A percentile compares a stretch with the other conserved stretches of the same genome.
Evolutionary conservation across 495 filamentous ascomycete genomes (phyloP).

Genomic region (Aspergillus panamensis): DNA sequence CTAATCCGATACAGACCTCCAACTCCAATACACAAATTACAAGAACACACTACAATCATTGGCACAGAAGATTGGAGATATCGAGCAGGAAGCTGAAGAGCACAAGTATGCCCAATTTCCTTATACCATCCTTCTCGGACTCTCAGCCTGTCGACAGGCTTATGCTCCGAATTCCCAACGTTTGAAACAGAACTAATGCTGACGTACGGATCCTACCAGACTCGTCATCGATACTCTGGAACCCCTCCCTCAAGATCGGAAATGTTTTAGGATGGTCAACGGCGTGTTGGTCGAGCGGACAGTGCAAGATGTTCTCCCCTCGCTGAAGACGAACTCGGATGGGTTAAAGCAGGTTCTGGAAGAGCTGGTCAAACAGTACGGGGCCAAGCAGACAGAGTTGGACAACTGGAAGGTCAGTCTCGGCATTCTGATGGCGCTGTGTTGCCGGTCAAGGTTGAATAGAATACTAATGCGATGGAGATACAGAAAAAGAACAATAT

Average conservation of each 20-base stretch:
- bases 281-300: slow-evolving; percentile 93
- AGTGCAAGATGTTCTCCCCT: slow-evolving; percentile 84
- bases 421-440: slow-evolving; percentile 1
- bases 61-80: slow-evolving; percentile 92
- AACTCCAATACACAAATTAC: slow-evolving; percentile 89
- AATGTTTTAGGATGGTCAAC: slow-evolving; percentile 99
- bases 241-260: slow-evolving; percentile 78
- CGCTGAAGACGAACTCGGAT: slow-evolving; percentile 90
- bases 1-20: slow-evolving; percentile 64
- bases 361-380: slow-evolving; percentile 95
- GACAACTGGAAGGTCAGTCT: slow-evolving; percentile 93
- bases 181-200: slow-evolving; percentile 13
- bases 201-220: slow-evolving; percentile 43
- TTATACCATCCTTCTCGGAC: neutral
- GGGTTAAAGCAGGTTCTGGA: slow-evolving; percentile 95
- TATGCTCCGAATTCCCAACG: neutral
- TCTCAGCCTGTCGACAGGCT: neutral
- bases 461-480: slow-evolving; percentile 21
- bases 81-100: slow-evolving; percentile 95
- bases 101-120: slow-evolving; percentile 70
- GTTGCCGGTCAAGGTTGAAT: slow-evolving; percentile 9
- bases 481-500: slow-evolving; percentile 96
- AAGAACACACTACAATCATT: slow-evolving; percentile 93
- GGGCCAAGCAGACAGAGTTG: slow-evolving; percentile 87
- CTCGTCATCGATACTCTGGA: slow-evolving; percentile 92